Evolutionary conservation across 768 basidiomycete genomes (phyloP).

Genomic region (Mycena vitilis): DNA sequence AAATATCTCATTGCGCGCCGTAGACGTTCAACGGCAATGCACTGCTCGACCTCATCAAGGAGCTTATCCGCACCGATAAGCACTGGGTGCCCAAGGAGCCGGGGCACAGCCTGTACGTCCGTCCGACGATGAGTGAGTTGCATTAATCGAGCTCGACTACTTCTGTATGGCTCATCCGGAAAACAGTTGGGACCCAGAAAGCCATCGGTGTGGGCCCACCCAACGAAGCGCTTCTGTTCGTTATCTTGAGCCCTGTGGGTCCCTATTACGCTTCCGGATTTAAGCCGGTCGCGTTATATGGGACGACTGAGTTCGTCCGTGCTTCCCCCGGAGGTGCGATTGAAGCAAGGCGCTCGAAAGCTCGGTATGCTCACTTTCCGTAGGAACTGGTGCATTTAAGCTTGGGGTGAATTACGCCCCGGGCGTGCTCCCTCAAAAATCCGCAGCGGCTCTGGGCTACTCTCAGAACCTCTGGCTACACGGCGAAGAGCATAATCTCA

Average conservation of each 20-base stretch:
- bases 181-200: slow-evolving; percentile 80
- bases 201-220: slow-evolving; percentile 79
- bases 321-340: slow-evolving; percentile 82
- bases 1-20: slow-evolving; percentile 6
- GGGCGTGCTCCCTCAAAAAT: slow-evolving; percentile 85
- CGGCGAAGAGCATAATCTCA: slow-evolving; percentile 71
- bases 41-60: slow-evolving; percentile 84
- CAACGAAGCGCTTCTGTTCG: slow-evolving; percentile 84
- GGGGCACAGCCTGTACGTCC: slow-evolving; percentile 92
- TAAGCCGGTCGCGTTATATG: slow-evolving; percentile 91
- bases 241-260: slow-evolving; percentile 86
- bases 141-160: neutral
- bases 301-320: slow-evolving; percentile 85
- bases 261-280: slow-evolving; percentile 90
- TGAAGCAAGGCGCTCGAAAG: neutral
- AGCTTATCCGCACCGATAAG: slow-evolving; percentile 84
- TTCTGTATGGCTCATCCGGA: neutral
- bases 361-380: neutral
- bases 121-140: slow-evolving; percentile 75
- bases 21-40: slow-evolving; percentile 84
- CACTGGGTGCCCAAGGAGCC: slow-evolving; percentile 92
- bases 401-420: slow-evolving; percentile 92
- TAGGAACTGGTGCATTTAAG: slow-evolving; percentile 90
- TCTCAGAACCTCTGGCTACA: slow-evolving; percentile 92
- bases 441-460: slow-evolving; percentile 82